Evolutionary conservation across 352 stramenopile genomes (phyloP), one percentile per base, ranked within the genome.

Genomic region (Phytophthora uliginosa): DNA sequence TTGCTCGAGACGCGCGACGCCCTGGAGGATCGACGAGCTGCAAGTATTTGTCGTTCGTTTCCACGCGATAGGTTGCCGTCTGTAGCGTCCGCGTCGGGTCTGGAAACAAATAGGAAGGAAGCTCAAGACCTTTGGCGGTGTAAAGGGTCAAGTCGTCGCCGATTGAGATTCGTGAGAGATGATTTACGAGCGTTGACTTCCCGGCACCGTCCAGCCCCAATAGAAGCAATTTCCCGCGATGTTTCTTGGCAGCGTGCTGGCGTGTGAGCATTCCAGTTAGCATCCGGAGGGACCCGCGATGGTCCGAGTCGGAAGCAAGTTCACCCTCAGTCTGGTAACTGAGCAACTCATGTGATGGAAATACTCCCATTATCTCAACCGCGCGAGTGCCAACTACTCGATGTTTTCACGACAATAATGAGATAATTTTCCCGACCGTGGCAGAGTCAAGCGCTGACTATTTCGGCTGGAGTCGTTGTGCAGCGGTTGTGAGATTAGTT

Each of bases 131-230:
- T 59, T 60, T 69, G 20, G n/a, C 7, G 7, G 28, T 42, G 33
- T 67, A 71, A 8, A 72, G 54, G 2, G 31, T 53, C 51, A 59
- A 34, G 18, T 76, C 68, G 9, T 85, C 80, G 1, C 75, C 68
- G n/a, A 68, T 64, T 7, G 61, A 69, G 10, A 78, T 45, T 7
- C 73, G 64, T 26, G 76, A 66, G 1, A 92, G 69, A 20, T 90
- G 74, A 17, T 85, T 71, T 9, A 86, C 61, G 7, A 92, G 69
- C 9, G 84, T 90, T 36, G 83, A 86, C 53, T 92, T 92, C n/a
- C 84, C 84, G 2, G 82, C 81, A 26, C 79, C 75, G 47, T 92
- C 81, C 4, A 92, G 65, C 13, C 84, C 84, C n/a, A 92, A 65
- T 18, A 90, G 48, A 4, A 92, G 26, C 12, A 92, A 5, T 8